Evolutionary conservation across 2,329 filamentous ascomycete genomes (phyloP).

Genomic region (Aspergillus brasiliensis): DNA sequence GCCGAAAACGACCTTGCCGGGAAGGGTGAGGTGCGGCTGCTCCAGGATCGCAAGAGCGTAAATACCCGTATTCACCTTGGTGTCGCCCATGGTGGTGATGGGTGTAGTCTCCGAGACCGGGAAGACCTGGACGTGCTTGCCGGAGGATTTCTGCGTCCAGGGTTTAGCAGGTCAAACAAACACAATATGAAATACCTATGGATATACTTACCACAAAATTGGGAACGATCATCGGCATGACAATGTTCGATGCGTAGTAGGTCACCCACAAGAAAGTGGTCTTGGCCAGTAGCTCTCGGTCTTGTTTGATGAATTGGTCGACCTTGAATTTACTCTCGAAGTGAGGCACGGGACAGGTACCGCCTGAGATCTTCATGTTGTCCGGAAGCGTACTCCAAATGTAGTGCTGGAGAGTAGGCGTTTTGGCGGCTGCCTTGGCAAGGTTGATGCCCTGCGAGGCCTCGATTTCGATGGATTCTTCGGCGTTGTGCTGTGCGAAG

Average conservation of each 20-base stretch:
- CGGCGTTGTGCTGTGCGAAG: slow-evolving; percentile 30
- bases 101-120: neutral
- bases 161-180: neutral
- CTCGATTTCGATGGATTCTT: slow-evolving; percentile 43
- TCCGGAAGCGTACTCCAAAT: slow-evolving; percentile 52
- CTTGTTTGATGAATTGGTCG: slow-evolving; percentile 44
- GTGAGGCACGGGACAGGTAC: slow-evolving; percentile 42
- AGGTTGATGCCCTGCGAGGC: slow-evolving; percentile 45
- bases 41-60: neutral
- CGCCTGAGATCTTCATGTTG: slow-evolving; percentile 31
- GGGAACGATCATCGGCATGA: slow-evolving; percentile 25
- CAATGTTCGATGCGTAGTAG: slow-evolving; percentile 41
- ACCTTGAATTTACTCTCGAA: slow-evolving; percentile 48
- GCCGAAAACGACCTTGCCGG: neutral
- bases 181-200: neutral
- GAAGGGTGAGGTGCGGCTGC: neutral
- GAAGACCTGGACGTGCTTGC: no score
- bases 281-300: slow-evolving; percentile 37
- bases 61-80: neutral
- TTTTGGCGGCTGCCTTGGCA: slow-evolving; percentile 44
- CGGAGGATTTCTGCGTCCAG: no score
- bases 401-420: slow-evolving; percentile 45
- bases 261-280: slow-evolving; percentile 46
- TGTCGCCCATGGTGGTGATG: neutral
- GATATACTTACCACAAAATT: slow-evolving; percentile 6